Conservation (phyloP, 2,329 filamentous ascomycete genomes). For the Ascochyta fabae region DNA sequence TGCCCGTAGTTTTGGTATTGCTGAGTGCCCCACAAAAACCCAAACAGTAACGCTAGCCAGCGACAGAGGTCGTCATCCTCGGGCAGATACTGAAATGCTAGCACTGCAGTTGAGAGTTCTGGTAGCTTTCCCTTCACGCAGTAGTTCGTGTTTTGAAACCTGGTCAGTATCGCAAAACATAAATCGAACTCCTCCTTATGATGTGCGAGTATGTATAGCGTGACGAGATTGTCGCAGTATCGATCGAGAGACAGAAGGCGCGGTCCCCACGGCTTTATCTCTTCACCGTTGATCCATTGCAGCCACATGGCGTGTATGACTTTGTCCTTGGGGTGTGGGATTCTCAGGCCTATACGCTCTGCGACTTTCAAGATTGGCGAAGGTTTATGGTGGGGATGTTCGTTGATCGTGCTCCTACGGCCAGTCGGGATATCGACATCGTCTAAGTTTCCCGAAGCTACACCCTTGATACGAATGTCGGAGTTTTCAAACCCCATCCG, state of each 20-base stretch:
- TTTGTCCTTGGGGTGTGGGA: not conserved
- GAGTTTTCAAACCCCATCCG: not conserved
- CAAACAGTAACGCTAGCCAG: conserved; percentile 24
- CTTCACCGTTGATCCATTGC: not conserved
- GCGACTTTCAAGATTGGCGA: not conserved
- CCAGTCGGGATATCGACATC: not conserved
- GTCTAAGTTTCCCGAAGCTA: not conserved
- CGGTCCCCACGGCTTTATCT: not conserved
- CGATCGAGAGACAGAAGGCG: conserved; percentile 1
- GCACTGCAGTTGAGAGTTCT: not conserved
- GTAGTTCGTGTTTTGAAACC: conserved; percentile 23
- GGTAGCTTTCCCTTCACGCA: conserved; percentile 1
- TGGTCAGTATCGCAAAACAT: conserved; percentile 17
- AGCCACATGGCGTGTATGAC: conserved; percentile 1
- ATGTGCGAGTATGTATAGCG: conserved; percentile 21
- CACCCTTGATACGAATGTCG: not conserved
- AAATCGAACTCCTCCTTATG: not conserved
- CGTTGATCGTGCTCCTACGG: not conserved
- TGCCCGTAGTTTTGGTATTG: conserved; percentile 4
- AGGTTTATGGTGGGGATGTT: not conserved
- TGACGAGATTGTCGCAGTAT: conserved; percentile 25
- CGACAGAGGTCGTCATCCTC: conserved; percentile 17
- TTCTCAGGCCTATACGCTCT: not conserved
- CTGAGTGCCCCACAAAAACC: conserved; percentile 21
- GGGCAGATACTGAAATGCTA: conserved; percentile 22